These are phyloP conservation scores for Psilocybe cyanescens DNA, from an alignment of 768 basidiomycete genomes.

Conservation along the genomic window DNA sequence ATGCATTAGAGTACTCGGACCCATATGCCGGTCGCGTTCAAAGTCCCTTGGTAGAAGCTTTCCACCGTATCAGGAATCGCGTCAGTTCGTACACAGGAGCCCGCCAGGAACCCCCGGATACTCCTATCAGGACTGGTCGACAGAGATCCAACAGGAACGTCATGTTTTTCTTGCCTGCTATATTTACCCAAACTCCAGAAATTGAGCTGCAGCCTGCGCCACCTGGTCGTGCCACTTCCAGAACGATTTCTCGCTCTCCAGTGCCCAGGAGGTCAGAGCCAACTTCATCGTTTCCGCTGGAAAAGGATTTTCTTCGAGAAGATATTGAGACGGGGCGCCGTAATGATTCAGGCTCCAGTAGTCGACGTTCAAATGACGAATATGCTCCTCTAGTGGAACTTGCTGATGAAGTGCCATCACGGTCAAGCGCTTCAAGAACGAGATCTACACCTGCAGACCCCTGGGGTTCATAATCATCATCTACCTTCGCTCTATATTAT, in stretches of 20 bases:
- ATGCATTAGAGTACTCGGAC: conserved; percentile 46
- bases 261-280: conserved; percentile 19
- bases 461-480: conserved; percentile 14
- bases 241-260: conserved; percentile 26
- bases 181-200: conserved; percentile 61
- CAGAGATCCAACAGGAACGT: conserved; percentile 58
- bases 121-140: conserved; percentile 47
- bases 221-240: conserved; percentile 25
- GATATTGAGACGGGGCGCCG: conserved; percentile 21
- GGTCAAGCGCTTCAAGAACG: conserved; percentile 26
- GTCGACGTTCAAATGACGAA: conserved; percentile 16
- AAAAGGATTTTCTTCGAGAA: conserved; percentile 41
- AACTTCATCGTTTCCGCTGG: conserved; percentile 35
- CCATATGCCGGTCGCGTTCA: conserved; percentile 42
- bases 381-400: conserved; percentile 17
- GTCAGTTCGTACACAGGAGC: conserved; percentile 49
- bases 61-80: conserved; percentile 61
- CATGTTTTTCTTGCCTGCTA: conserved; percentile 82
- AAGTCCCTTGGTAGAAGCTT: conserved; percentile 55
- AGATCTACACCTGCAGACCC: conserved; percentile 9
- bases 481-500: background rate
- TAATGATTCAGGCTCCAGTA: conserved; percentile 12
- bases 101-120: conserved; percentile 45
- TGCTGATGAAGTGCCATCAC: conserved; percentile 21
- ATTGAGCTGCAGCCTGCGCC: conserved; percentile 44